A percentile compares a stretch with the other conserved stretches of the same genome.
Evolutionary conservation across 352 stramenopile genomes (phyloP).

Genomic region (Globisporangium iwayamae): DNA sequence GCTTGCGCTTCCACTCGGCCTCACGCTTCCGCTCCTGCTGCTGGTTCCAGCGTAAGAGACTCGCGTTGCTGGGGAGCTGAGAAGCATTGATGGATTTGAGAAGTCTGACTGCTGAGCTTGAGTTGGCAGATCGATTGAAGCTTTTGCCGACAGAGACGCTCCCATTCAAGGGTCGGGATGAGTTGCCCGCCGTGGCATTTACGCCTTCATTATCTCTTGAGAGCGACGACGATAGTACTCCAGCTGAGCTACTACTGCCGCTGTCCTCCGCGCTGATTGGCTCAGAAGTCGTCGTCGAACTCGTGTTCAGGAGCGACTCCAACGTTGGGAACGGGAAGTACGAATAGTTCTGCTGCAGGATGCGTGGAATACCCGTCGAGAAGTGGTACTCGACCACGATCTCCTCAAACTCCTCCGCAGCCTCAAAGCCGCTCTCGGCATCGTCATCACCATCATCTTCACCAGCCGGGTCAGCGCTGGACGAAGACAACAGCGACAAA

Average conservation of each 20-base stretch:
- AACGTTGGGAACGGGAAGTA: conserved; percentile 30
- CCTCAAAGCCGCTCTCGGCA: conserved; percentile 18
- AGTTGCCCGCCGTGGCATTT: neutral
- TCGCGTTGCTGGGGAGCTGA: neutral
- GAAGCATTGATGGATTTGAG: neutral
- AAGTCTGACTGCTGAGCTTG: neutral
- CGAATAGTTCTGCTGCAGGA: conserved; percentile 26
- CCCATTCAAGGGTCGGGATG: neutral
- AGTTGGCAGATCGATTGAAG: neutral
- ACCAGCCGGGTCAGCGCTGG: neutral
- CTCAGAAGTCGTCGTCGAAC: neutral
- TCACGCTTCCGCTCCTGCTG: neutral
- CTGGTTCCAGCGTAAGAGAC: neutral
- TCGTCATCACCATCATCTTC: conserved; percentile 5
- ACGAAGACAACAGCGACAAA: conserved; percentile 1
- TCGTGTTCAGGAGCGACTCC: conserved; percentile 23
- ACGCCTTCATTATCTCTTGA: neutral
- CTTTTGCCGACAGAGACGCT: neutral
- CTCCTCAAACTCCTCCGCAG: conserved; percentile 27
- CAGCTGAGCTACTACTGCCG: neutral
- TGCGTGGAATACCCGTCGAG: conserved; percentile 45
- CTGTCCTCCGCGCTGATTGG: neutral
- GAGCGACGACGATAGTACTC: neutral
- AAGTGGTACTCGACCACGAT: conserved; percentile 52
- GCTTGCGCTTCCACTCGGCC: conserved; percentile 7